Percentiles rank a stretch among this genome's conserved stretches.
These are phyloP conservation scores for Lyophyllum atratum DNA, from an alignment of 768 basidiomycete species.

Conservation along the genomic window DNA sequence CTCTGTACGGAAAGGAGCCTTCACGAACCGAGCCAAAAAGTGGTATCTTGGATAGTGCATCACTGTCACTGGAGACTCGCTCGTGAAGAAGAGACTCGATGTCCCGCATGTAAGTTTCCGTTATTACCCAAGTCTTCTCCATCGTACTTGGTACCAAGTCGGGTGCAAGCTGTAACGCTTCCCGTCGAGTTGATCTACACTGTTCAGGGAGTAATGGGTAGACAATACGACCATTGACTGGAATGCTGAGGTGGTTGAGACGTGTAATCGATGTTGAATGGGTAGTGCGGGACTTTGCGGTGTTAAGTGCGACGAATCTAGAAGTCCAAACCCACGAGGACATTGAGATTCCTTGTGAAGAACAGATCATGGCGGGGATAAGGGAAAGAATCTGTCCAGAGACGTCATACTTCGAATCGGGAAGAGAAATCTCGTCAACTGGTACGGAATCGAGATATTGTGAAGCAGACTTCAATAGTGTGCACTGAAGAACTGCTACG, in stretches of 20 bases:
- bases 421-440: conserved; percentile 11
- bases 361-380: background rate
- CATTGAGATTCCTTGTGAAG: no score
- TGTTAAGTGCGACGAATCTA: conserved; percentile 13
- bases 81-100: background rate
- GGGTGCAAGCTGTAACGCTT: background rate
- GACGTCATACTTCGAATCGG: conserved; percentile 13
- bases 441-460: conserved; percentile 10
- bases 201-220: background rate
- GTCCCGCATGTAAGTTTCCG: background rate
- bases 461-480: conserved; percentile 5
- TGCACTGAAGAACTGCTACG: conserved; percentile 14
- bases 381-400: conserved; percentile 21
- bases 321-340: conserved; percentile 17
- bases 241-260: background rate
- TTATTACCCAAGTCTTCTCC: background rate
- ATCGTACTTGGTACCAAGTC: background rate
- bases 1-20: background rate
- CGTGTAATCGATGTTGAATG: background rate
- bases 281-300: background rate
- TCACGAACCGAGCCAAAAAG: background rate
- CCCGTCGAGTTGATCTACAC: background rate
- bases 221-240: background rate
- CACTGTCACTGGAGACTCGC: background rate
- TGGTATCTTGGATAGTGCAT: background rate